Evolutionary conservation across 768 basidiomycete genomes (phyloP), one percentile per base, ranked within the genome.

Genomic region (Trametes punicea): DNA sequence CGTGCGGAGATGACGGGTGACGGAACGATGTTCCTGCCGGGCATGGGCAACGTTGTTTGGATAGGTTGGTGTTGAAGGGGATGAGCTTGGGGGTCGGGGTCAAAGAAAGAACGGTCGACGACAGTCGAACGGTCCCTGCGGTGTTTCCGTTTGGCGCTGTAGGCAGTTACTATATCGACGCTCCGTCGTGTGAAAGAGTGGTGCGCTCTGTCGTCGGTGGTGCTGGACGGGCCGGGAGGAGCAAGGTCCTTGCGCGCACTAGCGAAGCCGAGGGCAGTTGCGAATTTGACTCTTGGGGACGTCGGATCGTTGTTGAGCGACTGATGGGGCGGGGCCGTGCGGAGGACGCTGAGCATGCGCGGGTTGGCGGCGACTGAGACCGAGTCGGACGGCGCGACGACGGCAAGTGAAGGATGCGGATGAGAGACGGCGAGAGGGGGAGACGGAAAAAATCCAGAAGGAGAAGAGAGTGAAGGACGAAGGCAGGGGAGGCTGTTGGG

Each of bases 321-420:
- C 30, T 56, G 71, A 57, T 71, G 65, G 26, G 67, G 71, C 59
- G 65, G 61, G 31, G 56, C 59, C 51, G 73, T 30, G 36, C 64
- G 59, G 56, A 73, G 70, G 60, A 71, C 71, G 65, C 70, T 75
- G 68, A 71, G 76, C 77, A 78, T 78, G 56, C 77, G 75, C 74
- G 52, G 63, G 54, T 60, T 58, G 67, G 61, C 25, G 25, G 42
- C 33, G 44, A 39, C 41, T 27, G 30, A 18, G 53, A 54, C 33
- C 38, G 48, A 57, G 64, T 69, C 63, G 66, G 59, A 58, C 60
- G 64, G 61, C 50, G 54, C 52, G 63, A 57, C 56, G 55, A 58
- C 31, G 54, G 57, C 65, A 62, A 62, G 56, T 65, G 62, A 62
- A 62, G 50, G 62, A 38, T 46, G 47, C 23, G 33, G 41, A 56